phyloP scores from a whole-genome alignment of 1,139 yeast genomes.

The Candida freyschussii region DNA sequence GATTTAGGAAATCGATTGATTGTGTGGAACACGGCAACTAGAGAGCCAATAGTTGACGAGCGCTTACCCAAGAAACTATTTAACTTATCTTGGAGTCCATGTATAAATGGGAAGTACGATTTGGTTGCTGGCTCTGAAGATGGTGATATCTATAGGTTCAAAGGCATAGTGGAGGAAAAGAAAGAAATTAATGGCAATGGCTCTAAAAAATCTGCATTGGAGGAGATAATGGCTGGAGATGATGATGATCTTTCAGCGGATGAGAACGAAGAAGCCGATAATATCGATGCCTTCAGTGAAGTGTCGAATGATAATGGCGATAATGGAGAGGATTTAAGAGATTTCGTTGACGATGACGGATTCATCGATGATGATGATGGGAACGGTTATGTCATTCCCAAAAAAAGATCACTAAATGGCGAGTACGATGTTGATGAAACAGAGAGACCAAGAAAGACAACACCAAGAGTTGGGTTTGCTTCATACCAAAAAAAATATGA shows the following conservation, averaged over 20 bases:
- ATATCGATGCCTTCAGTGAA: conserved; percentile 28
- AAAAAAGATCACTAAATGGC: conserved; percentile 8
- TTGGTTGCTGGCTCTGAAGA: conserved; percentile 46
- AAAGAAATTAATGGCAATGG: conserved; percentile 2
- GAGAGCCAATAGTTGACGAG: conserved; percentile 28
- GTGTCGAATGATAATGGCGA: conserved; percentile 23
- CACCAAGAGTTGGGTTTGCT: not conserved
- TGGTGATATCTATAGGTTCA: conserved; percentile 44
- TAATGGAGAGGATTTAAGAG: conserved; percentile 19
- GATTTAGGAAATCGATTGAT: conserved; percentile 43
- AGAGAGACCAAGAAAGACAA: conserved; percentile 3
- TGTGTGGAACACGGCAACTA: conserved; percentile 47
- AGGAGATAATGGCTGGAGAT: conserved; percentile 20
- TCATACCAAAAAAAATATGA: conserved; percentile 13
- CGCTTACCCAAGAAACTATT: conserved; percentile 25
- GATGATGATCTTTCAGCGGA: conserved; percentile 27
- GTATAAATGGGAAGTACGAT: conserved; percentile 22
- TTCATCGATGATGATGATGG: conserved; percentile 57
- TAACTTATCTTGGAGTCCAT: conserved; percentile 31
- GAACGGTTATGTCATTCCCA: conserved; percentile 12
- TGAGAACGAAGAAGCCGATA: conserved; percentile 31
- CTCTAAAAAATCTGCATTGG: conserved; percentile 8
- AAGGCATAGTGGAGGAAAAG: conserved; percentile 29
- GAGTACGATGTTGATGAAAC: conserved; percentile 4
- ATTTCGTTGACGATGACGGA: conserved; percentile 29